Base-by-base conservation (phyloP, 352 stramenopile species). In the Globisporangium radiosum region DNA sequence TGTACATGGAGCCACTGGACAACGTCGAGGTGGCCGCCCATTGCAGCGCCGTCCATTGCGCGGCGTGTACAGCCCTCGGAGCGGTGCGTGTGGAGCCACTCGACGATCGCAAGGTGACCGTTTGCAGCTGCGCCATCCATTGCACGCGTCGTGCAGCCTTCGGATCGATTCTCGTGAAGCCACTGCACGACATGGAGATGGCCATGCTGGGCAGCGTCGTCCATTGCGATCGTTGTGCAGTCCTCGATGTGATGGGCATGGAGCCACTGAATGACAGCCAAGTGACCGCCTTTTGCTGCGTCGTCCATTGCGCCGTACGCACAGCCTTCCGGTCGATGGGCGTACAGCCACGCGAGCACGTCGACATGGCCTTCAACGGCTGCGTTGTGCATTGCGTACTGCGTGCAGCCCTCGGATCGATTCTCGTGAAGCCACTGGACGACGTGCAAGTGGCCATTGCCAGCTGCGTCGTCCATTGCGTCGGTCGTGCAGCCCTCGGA, bases 1-100 rank as follows among this genome's bases (percentile, higher is more conserved):
- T 73, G 40, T 10, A 40, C 50, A 49, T 78, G 65, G n/a, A 78
- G 60, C 62, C 71, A 78, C 37, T 73, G 59, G 13, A 75, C 65
- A 10, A 75, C 48, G 0, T 60, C 38, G 5, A 73, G 33, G 45
- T 70, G 54, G 15, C 71, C 68, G 15, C 61, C 58, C 17, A 55
- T 60, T 10, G 65, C 65, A 13, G 68, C 68, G 0, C 33, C 54
- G 54, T 60, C 54, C 54, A 60, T 60, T 38, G 54, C 54, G n/a
- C 48, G 47, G 8, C 54, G 54, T 9, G 54, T 60, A 36, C 55
- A 60, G n/a, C 55, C 55, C 14, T 60, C 55, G 1, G 14, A 39
- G 7, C 55, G 44, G 13, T 60, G 25, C 37, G 45, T n/a, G 8
- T 60, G 55, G 15, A 60, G 45, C 55, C 55, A 60, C 47, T 60